These are phyloP conservation scores for Schwanniomyces sp. DNA, from an alignment of 805 yeast genomes.

Conservation along the genomic window DNA sequence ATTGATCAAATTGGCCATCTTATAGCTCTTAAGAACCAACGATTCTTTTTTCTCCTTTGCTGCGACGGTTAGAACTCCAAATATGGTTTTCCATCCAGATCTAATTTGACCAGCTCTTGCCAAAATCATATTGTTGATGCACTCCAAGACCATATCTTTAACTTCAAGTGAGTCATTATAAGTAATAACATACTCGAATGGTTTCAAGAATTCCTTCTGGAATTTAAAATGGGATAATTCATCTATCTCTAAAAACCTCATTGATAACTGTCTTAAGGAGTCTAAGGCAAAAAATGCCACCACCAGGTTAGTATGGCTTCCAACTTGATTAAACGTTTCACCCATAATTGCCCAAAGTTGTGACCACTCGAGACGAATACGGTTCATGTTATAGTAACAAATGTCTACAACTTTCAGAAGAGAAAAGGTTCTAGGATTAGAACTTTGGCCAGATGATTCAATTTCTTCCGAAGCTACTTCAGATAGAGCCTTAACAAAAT, in stretches of 20 bases:
- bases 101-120: conserved; percentile 72
- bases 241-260: conserved; percentile 89
- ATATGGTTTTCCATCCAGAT: conserved; percentile 94
- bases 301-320: conserved; percentile 71
- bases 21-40: conserved; percentile 63
- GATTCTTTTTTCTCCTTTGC: conserved; percentile 60
- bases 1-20: conserved; percentile 61
- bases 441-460: conserved; percentile 77
- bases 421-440: conserved; percentile 87
- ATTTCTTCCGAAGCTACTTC: conserved; percentile 90
- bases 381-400: conserved; percentile 94
- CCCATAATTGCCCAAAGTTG: conserved; percentile 95
- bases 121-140: conserved; percentile 80
- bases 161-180: conserved; percentile 70
- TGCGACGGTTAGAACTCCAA: conserved; percentile 73
- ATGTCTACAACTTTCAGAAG: conserved; percentile 95
- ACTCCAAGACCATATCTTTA: conserved; percentile 86
- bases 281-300: conserved; percentile 91
- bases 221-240: conserved; percentile 94
- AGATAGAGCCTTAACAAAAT: conserved; percentile 83
- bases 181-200: conserved; percentile 76
- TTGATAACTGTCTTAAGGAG: conserved; percentile 87
- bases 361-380: conserved; percentile 96
- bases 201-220: conserved; percentile 89
- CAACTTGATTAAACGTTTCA: conserved; percentile 79